Conservation (phyloP, 1,284 basidiomycete genomes). For the Albatrellus sp. region DNA sequence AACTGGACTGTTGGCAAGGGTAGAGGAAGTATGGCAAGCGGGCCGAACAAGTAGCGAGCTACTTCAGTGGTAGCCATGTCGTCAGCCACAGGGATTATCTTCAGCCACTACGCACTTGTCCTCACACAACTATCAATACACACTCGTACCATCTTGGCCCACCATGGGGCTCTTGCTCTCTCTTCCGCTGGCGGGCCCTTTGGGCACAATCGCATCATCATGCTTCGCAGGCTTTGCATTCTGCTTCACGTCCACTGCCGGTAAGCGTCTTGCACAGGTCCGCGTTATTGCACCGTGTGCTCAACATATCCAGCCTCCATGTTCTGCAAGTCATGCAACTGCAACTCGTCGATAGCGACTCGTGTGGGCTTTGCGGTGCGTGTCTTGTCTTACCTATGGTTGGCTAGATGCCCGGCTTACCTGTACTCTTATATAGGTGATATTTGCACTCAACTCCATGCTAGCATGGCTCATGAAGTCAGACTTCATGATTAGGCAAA, state of each 20-base stretch:
- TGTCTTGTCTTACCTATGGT: slow-evolving; percentile 14
- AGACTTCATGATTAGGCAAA: slow-evolving; percentile 74
- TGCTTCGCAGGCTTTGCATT: slow-evolving; percentile 73
- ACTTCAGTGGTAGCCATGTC: too few relatives aligned
- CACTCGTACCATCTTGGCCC: neutral
- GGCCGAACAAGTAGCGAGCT: too few relatives aligned
- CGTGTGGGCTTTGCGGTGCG: slow-evolving; percentile 87
- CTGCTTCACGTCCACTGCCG: slow-evolving; percentile 76
- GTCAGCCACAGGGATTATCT: too few relatives aligned
- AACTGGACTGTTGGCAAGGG: too few relatives aligned
- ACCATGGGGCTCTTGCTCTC: slow-evolving; percentile 75
- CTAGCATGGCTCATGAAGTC: slow-evolving; percentile 95
- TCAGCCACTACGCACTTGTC: too few relatives aligned
- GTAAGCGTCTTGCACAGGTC: slow-evolving; percentile 22
- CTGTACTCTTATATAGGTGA: slow-evolving; percentile 44
- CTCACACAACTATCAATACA: too few relatives aligned
- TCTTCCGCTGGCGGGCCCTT: slow-evolving; percentile 72
- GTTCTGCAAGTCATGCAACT: slow-evolving; percentile 98
- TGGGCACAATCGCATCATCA: slow-evolving; percentile 70
- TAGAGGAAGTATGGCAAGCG: too few relatives aligned
- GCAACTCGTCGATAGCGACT: slow-evolving; percentile 96
- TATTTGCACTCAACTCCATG: slow-evolving; percentile 94
- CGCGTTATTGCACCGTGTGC: neutral
- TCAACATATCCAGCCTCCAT: slow-evolving; percentile 59
- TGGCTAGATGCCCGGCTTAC: slow-evolving; percentile 1